Evolutionary conservation across 2,329 filamentous ascomycete species (phyloP).

Genomic region (Camillea tinctor): DNA sequence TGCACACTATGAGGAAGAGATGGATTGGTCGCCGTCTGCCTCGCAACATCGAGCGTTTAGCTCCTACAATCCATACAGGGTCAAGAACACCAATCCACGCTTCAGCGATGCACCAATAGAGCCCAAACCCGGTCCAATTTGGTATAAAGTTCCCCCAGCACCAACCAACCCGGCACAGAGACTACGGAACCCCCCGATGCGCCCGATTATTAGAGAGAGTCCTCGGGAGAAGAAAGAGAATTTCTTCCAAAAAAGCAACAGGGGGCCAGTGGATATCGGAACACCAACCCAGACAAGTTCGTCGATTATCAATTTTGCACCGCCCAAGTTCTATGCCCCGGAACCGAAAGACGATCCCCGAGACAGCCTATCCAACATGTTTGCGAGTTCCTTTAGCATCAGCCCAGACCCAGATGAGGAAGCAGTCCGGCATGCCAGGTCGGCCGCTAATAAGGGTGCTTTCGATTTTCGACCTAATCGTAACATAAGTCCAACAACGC

Average conservation of each 20-base stretch:
- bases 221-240: slow-evolving; percentile 46
- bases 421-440: slow-evolving; percentile 6
- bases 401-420: slow-evolving; percentile 30
- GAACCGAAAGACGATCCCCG: slow-evolving; percentile 31
- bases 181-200: slow-evolving; percentile 60
- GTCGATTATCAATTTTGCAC: slow-evolving; percentile 23
- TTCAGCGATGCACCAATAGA: slow-evolving; percentile 48
- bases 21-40: slow-evolving; percentile 71
- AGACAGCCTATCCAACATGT: slow-evolving; percentile 33
- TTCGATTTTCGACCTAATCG: slow-evolving; percentile 2
- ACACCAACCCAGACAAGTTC: slow-evolving; percentile 11
- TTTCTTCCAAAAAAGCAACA: slow-evolving; percentile 43
- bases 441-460: background rate
- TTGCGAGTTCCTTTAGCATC: slow-evolving; percentile 33
- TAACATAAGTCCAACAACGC: slow-evolving; percentile 3
- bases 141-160: slow-evolving; percentile 67
- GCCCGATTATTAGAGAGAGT: slow-evolving; percentile 49
- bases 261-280: slow-evolving; percentile 25
- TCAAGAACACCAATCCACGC: slow-evolving; percentile 40
- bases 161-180: slow-evolving; percentile 65
- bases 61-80: slow-evolving; percentile 39
- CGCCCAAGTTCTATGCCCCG: slow-evolving; percentile 32
- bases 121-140: slow-evolving; percentile 56
- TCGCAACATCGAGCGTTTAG: slow-evolving; percentile 57
- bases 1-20: slow-evolving; percentile 52